Conservation (phyloP, 2,329 filamentous ascomycete genomes). For the Pseudogymnoascus destructans region DNA sequence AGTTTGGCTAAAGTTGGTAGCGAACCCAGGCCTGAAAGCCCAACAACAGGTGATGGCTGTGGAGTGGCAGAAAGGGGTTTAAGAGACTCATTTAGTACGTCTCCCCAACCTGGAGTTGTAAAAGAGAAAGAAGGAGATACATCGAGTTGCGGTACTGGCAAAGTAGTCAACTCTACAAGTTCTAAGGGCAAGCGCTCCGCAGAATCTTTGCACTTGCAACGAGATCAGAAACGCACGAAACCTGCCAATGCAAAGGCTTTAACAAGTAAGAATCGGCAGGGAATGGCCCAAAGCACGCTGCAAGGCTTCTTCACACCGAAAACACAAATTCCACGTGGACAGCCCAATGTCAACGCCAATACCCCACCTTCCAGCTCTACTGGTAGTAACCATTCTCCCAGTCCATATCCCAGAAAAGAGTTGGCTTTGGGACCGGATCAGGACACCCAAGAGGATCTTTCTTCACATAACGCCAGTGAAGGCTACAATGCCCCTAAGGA, state of each 20-base stretch:
- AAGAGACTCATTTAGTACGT: neutral
- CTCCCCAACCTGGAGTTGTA: neutral
- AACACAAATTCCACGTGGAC: slow-evolving; percentile 11
- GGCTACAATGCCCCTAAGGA: neutral
- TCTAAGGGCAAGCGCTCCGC: slow-evolving; percentile 8
- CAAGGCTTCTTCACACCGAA: slow-evolving; percentile 70
- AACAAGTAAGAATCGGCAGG: slow-evolving; percentile 35
- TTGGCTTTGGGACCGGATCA: neutral
- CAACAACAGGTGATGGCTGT: neutral
- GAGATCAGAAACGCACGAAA: slow-evolving; percentile 39
- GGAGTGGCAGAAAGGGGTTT: neutral
- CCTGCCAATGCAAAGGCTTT: slow-evolving; percentile 20
- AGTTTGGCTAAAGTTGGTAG: slow-evolving; percentile 12
- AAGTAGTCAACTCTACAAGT: slow-evolving; percentile 6
- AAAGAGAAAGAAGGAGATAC: neutral
- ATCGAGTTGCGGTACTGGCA: slow-evolving; percentile 15
- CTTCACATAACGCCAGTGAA: neutral
- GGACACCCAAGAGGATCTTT: neutral
- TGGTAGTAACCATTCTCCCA: neutral
- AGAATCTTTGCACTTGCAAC: slow-evolving; percentile 11
- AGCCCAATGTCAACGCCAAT: neutral
- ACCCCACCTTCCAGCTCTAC: neutral
- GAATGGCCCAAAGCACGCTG: slow-evolving; percentile 32
- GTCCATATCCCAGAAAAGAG: neutral
- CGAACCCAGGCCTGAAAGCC: neutral